phyloP scores from a whole-genome alignment of 768 basidiomycete genomes.

The Suillus clintonianus region DNA sequence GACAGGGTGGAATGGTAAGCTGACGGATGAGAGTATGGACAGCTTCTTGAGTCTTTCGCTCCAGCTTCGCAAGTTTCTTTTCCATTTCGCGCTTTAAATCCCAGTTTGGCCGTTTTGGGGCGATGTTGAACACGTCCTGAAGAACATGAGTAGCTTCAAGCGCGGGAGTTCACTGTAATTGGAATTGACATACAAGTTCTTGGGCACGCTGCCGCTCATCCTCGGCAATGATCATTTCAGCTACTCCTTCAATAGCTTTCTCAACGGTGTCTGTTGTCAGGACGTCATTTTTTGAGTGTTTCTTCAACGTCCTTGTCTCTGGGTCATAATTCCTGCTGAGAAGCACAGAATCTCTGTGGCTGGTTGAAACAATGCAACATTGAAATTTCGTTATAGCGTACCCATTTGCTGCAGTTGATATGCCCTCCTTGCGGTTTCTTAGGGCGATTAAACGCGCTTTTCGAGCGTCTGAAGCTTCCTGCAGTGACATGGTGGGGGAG shows the following conservation, averaged over 20 bases:
- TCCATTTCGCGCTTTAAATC: slow-evolving; percentile 94
- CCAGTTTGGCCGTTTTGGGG: slow-evolving; percentile 96
- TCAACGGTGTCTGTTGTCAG: slow-evolving; percentile 85
- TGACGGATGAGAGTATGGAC: slow-evolving; percentile 91
- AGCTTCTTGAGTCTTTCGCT: slow-evolving; percentile 87
- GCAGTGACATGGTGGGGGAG: slow-evolving; percentile 55
- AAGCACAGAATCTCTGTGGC: slow-evolving; percentile 49
- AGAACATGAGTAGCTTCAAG: slow-evolving; percentile 4
- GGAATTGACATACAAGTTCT: slow-evolving; percentile 68
- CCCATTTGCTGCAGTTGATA: slow-evolving; percentile 42
- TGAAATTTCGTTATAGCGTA: slow-evolving; percentile 27
- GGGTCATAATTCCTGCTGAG: slow-evolving; percentile 90
- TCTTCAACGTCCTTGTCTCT: slow-evolving; percentile 75
- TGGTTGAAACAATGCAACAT: slow-evolving; percentile 13
- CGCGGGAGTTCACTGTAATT: slow-evolving; percentile 1
- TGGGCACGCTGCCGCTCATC: slow-evolving; percentile 84
- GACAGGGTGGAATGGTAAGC: slow-evolving; percentile 31
- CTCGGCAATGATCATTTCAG: slow-evolving; percentile 81
- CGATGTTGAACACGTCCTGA: slow-evolving; percentile 95
- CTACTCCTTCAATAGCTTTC: slow-evolving; percentile 78
- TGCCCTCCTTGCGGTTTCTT: slow-evolving; percentile 69
- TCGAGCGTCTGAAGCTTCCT: slow-evolving; percentile 76
- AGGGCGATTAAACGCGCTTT: slow-evolving; percentile 82
- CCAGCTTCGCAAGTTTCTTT: slow-evolving; percentile 85
- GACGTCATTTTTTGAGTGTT: slow-evolving; percentile 57